Evolutionary conservation across 1,139 yeast genomes (phyloP), one percentile per base, ranked within the genome.

Genomic region (Debaryomyces subglobosus): DNA sequence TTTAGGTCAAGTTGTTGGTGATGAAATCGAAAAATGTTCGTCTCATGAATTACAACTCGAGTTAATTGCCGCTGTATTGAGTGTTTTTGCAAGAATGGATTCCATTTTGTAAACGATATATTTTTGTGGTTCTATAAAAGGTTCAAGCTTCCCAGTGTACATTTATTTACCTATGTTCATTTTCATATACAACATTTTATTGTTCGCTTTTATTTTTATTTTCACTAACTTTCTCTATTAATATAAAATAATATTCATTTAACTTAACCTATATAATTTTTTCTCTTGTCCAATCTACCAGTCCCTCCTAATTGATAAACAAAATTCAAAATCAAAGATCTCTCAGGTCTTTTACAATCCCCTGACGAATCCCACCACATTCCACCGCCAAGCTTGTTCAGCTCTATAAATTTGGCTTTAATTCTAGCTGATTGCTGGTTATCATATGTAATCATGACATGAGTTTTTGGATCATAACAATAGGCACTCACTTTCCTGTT

Each of bases 311-410:
- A 48, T 40, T 65, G 73, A 25, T 69, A 64, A 24, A 77, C 76
- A 63, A 78, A 82, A 24, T 60, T 67, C 16, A 53, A 48, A 5
- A 84, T 61, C 34, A 82, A 61, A 1, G 81, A 75, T 37, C 71
- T 60, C 0, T 61, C 52, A 1, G 59, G 56, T 27, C 68, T 60
- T 0, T 48, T 35, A 39, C 60, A 53, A 59, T 90, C 96, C 0
- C 96, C 96, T 47, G 85, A 77, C 0, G 96, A 86, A 59, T 91
- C 97, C 98, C 98, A 94, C 86, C 90, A 91, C 84, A 94, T 85
- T 0, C 89, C 96, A 0, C 98, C 98, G 0, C 86, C 96, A 8
- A 90, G 69, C 0, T 69, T 59, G 5, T 72, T 68, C 41, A 67
- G 59, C 24, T 54, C 57, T 7, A 85, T 81, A 57, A 81, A 91